Evolutionary conservation across 345 rosid genomes (phyloP).

Genomic region (Hevea brasiliensis): DNA sequence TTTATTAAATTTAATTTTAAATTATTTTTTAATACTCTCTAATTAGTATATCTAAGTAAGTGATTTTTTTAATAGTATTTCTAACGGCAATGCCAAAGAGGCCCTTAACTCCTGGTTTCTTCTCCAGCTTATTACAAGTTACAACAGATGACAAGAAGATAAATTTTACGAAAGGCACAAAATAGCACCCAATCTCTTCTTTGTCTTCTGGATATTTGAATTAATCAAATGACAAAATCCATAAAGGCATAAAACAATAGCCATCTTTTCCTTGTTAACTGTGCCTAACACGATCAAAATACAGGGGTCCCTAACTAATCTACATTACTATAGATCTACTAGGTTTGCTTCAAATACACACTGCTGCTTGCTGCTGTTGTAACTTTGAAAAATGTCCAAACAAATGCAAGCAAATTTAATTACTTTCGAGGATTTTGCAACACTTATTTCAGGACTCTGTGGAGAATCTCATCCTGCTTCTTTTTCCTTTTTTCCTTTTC

Average conservation of each 20-base stretch:
- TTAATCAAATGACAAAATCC: background rate
- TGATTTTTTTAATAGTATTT: no score
- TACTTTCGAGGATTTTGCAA: background rate
- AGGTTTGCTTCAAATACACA: background rate
- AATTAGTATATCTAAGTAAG: no score
- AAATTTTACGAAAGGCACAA: no score
- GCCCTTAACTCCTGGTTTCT: no score
- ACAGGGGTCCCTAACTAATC: background rate
- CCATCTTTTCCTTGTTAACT: background rate
- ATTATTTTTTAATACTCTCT: no score
- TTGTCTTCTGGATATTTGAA: background rate
- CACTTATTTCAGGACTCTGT: constrained; percentile 15
- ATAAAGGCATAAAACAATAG: background rate
- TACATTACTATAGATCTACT: background rate
- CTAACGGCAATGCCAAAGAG: no score
- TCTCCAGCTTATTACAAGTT: no score
- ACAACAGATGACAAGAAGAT: no score
- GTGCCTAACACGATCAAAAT: background rate
- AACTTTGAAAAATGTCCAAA: background rate
- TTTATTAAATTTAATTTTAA: no score
- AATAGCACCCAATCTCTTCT: no score
- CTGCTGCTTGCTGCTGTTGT: background rate
- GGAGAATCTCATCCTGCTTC: constrained; percentile 15
- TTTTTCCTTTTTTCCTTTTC: no score
- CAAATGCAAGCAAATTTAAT: constrained; percentile 10